Base-by-base conservation (phyloP, 768 basidiomycete genomes). In the Podaxis sp. region DNA sequence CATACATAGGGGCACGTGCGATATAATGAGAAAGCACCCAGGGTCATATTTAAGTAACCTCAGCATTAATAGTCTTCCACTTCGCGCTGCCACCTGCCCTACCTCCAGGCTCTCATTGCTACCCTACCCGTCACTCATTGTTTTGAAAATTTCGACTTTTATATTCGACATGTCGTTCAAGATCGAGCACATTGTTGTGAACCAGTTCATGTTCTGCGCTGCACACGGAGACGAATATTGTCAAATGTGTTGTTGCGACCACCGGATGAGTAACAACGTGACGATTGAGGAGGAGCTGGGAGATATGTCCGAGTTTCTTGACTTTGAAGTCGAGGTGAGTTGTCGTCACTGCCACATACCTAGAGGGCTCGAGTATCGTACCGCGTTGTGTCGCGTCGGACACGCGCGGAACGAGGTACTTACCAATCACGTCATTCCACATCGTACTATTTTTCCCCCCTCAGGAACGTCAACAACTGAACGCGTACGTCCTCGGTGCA, bases 221-320 rank as follows among this genome's bases (percentile, higher is more conserved):
- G 67, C 65, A 23, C 75, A 76, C 47, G 74, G 75, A 32, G 66
- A 66, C 18, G 74, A 76, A 61, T 64, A 64, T 40, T 76, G 74
- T 48, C 63, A 67, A 46, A 36, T 13, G 25, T 76, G 75, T 58
- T 68, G 40, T 56, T 72, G 67, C 54, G 75, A 75, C 62, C 70
- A 74, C 61, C 69, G 73, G 21, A 64, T 72, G 62, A 63, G 64
- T 36, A 76, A 76, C 61, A 74, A 74, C 63, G 61, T 65, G 35
- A 64, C 59, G n/a, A 69, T 74, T 46, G 65, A 71, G 23, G 68
- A 72, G 21, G 63, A 72, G 27, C 40, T 73, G 23, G 61, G 62
- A 9, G 65, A 68, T 5, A 57, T 68, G 38, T 57, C 57, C 14
- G 63, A 66, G 42, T 58, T 54, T 51, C 50, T 65, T 61, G 38